Evolutionary conservation across 139 green algal species (phyloP), one percentile per base, ranked within the genome.

Genomic region (Desmodesmus armatus): DNA sequence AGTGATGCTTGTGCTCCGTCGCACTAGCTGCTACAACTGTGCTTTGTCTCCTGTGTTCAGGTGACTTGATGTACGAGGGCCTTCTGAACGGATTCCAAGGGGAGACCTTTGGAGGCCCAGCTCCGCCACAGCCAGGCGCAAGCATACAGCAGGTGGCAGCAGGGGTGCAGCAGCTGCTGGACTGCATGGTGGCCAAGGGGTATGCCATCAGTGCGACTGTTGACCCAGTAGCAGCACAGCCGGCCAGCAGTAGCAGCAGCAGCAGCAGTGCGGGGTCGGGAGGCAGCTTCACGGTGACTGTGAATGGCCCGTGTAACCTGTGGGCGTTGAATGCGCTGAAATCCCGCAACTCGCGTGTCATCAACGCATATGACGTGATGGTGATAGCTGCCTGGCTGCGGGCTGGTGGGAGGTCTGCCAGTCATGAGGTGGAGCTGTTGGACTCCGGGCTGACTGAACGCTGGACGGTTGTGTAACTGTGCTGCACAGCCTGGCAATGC

Each of bases 21-120:
- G n/a, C n/a, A n/a, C n/a, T n/a, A n/a, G n/a, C n/a, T n/a, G n/a
- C n/a, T n/a, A n/a, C n/a, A 31, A 27, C 21, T 39, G 27, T 3
- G 13, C 5, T 29, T 43, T n/a, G 15, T 0, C 4, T 77, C 4
- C 43, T 65, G 66, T 44, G 15, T 49, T 33, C 55, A 78, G 58
- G 75, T 27, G 53, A 83, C 65, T 39, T 80, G 31, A 51, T 79
- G 2, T 73, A 80, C 31, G 62, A 43, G 0, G 89, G 92, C 13
- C 71, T 98, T 33, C 55, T 72, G 9, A 83, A 96, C 13, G 95
- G 95, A 0, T 98, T 98, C 82, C 35, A 90, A 17, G 87, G 91
- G 87, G 44, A 89, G 82, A 15, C 88, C 33, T 96, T 94, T 89
- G 88, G 88, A 0, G 90, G 51, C 3, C 92, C 92, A 0, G 29